A percentile compares a stretch with the other conserved stretches of the same genome.
phyloP scores from a whole-genome alignment of 1,139 yeast species.

The Geotrichum macrosporum region DNA sequence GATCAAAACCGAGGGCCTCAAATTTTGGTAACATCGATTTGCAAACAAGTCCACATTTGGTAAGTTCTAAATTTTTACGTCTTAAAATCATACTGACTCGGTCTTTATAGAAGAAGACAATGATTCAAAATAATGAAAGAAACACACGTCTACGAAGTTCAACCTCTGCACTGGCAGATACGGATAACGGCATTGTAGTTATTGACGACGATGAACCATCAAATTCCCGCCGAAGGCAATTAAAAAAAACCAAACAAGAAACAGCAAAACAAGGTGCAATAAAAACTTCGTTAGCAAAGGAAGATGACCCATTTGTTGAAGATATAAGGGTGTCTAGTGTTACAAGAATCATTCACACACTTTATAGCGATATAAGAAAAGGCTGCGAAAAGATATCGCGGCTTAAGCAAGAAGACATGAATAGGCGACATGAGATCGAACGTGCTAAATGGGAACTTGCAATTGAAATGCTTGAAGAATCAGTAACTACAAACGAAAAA shows the following conservation, averaged over 20 bases:
- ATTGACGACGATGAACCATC: neutral
- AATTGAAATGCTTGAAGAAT: neutral
- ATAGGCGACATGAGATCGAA: slow-evolving; percentile 3
- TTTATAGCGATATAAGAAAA: slow-evolving; percentile 2
- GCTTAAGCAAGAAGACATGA: neutral
- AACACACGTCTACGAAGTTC: neutral
- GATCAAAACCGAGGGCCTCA: too few relatives aligned
- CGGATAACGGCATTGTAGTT: neutral
- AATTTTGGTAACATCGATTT: too few relatives aligned
- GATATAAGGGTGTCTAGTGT: neutral
- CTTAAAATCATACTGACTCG: too few relatives aligned
- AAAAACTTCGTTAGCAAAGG: too few relatives aligned
- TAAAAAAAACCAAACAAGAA: too few relatives aligned
- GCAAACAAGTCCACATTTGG: too few relatives aligned
- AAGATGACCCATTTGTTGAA: neutral
- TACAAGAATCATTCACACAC: neutral
- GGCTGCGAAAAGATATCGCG: neutral
- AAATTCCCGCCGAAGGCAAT: too few relatives aligned
- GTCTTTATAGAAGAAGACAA: too few relatives aligned
- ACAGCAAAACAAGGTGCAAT: too few relatives aligned
- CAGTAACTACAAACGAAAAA: neutral
- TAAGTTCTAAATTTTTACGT: too few relatives aligned
- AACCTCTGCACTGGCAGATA: neutral
- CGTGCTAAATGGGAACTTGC: neutral
- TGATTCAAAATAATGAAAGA: too few relatives aligned